Conservation (phyloP, 2,329 filamentous ascomycete genomes). For the Pseudocercospora eumusae region DNA sequence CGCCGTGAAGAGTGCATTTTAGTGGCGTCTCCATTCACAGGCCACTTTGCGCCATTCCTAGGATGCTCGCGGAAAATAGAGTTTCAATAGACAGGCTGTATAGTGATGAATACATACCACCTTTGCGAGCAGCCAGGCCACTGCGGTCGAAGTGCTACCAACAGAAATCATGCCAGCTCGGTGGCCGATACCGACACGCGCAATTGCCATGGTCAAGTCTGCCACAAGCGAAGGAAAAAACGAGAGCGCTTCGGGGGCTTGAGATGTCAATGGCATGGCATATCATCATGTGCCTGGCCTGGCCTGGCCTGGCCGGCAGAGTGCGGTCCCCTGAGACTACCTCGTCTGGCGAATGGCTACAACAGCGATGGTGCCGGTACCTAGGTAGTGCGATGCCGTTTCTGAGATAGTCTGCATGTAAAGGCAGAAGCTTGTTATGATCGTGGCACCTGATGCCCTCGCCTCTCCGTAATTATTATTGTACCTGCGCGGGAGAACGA, state of each 20-base stretch:
- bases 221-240: not conserved
- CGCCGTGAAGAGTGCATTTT: not conserved
- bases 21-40: constrained; percentile 1
- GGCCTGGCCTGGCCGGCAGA: too few species aligned
- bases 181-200: not conserved
- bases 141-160: too few species aligned
- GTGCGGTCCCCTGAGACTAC: constrained; percentile 1
- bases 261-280: not conserved
- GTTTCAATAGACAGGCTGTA: constrained; percentile 9
- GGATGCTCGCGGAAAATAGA: constrained; percentile 7
- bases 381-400: not conserved
- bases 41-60: not conserved
- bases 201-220: not conserved
- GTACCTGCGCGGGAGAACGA: not conserved
- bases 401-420: not conserved
- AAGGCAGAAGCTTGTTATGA: not conserved
- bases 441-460: not conserved
- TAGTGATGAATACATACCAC: not conserved
- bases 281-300: not conserved
- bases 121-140: not conserved
- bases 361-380: not conserved
- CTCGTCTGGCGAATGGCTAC: not conserved
- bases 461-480: too few species aligned
- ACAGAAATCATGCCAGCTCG: not conserved
- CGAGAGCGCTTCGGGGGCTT: not conserved